Evolutionary conservation across 1,139 yeast species (phyloP).

Genomic region (Kodamaea arcana): DNA sequence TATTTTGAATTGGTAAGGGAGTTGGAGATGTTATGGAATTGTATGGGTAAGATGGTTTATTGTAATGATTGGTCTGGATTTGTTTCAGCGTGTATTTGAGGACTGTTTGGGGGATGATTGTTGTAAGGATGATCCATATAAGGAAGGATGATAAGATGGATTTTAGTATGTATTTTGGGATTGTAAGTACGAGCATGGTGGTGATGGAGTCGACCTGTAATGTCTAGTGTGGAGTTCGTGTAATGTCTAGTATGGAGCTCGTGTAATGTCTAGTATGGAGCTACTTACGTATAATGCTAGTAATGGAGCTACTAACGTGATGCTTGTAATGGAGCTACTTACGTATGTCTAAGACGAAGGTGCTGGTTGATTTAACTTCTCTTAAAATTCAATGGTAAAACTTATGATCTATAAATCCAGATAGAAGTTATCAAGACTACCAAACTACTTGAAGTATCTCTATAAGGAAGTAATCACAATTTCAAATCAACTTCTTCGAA

Average conservation of each 20-base stretch:
- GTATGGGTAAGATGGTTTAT: constrained; percentile 28
- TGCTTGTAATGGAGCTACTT: no score
- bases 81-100: constrained; percentile 27
- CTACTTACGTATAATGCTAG: no score
- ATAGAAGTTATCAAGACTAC: no score
- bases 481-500: no score
- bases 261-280: not conserved
- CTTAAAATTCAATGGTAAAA: no score
- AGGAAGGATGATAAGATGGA: constrained; percentile 23
- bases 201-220: not conserved
- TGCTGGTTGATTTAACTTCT: no score
- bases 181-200: constrained; percentile 14
- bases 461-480: no score
- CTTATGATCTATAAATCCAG: no score
- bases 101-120: constrained; percentile 36
- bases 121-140: constrained; percentile 38
- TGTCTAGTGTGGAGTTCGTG: not conserved
- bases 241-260: not conserved
- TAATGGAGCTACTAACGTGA: no score
- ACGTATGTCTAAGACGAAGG: no score
- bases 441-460: no score
- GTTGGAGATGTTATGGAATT: constrained; percentile 35
- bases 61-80: constrained; percentile 24
- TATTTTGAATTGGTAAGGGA: constrained; percentile 30
- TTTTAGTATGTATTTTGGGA: constrained; percentile 14